A percentile compares a stretch with the other conserved stretches of the same genome.
phyloP scores from a whole-genome alignment of 2,329 filamentous ascomycete genomes.

The Talaromyces piceae region DNA sequence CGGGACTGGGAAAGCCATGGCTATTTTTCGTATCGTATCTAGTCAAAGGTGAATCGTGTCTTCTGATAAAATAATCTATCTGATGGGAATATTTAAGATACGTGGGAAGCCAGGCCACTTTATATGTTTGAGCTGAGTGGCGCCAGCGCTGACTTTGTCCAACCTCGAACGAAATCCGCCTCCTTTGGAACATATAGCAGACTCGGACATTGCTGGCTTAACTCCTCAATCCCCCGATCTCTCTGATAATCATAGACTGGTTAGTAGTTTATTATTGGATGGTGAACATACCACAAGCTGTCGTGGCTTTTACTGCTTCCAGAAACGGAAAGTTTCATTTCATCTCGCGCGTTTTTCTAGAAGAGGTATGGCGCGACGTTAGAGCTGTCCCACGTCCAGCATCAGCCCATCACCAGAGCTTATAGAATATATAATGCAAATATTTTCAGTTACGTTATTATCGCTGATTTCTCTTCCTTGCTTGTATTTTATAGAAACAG shows the following conservation, averaged over 20 bases:
- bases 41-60: too few relatives aligned
- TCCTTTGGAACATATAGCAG: not conserved
- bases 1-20: not conserved
- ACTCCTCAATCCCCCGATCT: not conserved
- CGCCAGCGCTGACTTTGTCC: too few relatives aligned
- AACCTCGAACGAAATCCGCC: not conserved
- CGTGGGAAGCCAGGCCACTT: too few relatives aligned
- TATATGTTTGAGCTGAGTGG: too few relatives aligned
- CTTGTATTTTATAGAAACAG: too few relatives aligned
- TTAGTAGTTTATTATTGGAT: not conserved
- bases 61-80: too few relatives aligned
- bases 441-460: too few relatives aligned
- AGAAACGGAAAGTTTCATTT: not conserved
- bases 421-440: too few relatives aligned
- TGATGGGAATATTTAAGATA: too few relatives aligned
- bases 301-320: not conserved
- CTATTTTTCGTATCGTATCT: too few relatives aligned
- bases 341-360: constrained; percentile 8
- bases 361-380: not conserved
- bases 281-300: not conserved
- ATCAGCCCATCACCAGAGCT: too few relatives aligned
- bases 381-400: not conserved
- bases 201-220: not conserved
- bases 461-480: too few relatives aligned
- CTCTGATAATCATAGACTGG: not conserved